Evolutionary conservation across 2,329 filamentous ascomycete species (phyloP), one percentile per base, ranked within the genome.

Genomic region (Falciphora oryzae): DNA sequence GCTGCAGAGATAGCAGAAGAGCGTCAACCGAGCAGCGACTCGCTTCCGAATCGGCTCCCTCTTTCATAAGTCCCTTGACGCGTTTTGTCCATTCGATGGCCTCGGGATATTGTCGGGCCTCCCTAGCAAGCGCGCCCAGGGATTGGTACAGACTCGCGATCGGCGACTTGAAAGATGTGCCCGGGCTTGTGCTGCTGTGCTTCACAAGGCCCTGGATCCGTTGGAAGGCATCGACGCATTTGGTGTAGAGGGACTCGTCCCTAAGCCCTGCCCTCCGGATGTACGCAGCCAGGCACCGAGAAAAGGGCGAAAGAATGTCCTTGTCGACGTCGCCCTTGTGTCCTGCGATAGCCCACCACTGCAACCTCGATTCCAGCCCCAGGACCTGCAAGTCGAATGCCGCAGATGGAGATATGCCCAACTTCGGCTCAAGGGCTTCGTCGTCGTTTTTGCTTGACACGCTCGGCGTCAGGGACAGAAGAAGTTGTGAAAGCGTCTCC

Each of bases 391-490:
- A 73, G 66, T 85, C 81, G 62, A 93, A 82, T 1, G 85, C 84
- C 1, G 79, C 74, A 28, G 81, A 76, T 1, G 90, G 87, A 1
- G 79, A 78, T 4, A 87, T 80, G 66, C 81, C 85, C 10, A 86
- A 73, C 31, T 81, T 79, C 11, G 79, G 75, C 66, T 89, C 83
- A 4, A 75, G 71, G 0, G 86, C 86, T 1, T 79, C 68, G 4
- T 74, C 74, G 70, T 93, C 90, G 57, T 88, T 85, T 13, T 85
- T 82, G 61, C 79, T 78, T 2, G 89, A 86, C n/a, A 89, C 79
- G 69, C 85, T 89, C 1, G 90, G 89, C 32, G 87, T 84, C 1
- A 93, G 75, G 0, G 86, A 83, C 1, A 93, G 77, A 0, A 93
- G 76, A 3, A 81, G 80, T 68, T 90, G 87, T 0, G 88, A 86